Evolutionary conservation across 1,284 basidiomycete genomes (phyloP).

Genomic region (Sutorius eximius): DNA sequence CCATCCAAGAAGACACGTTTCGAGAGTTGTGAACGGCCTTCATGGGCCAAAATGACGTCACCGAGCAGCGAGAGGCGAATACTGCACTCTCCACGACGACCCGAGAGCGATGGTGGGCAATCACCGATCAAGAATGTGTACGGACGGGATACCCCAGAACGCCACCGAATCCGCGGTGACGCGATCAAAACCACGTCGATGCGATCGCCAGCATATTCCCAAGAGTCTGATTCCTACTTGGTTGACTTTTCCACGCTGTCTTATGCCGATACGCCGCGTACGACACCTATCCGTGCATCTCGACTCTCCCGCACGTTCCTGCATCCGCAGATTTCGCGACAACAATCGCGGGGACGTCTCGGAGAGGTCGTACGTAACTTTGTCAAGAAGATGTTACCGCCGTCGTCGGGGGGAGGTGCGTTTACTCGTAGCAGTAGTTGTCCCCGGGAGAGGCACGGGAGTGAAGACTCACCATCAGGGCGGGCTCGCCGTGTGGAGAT

Average conservation of each 20-base stretch:
- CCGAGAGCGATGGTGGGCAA: background rate
- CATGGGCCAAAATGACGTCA: background rate
- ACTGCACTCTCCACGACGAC: background rate
- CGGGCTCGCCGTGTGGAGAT: background rate
- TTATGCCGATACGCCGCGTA: background rate
- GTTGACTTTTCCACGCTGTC: slow-evolving; percentile 17
- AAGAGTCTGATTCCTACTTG: slow-evolving; percentile 7
- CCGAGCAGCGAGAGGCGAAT: background rate
- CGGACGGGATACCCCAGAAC: background rate
- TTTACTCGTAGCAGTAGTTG: background rate
- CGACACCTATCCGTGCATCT: background rate
- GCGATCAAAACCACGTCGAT: background rate
- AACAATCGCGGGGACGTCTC: slow-evolving; percentile 15
- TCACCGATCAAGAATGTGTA: background rate
- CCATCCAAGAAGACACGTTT: background rate
- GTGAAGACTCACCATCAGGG: background rate
- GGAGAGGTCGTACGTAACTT: slow-evolving; percentile 26
- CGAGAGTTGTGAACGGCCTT: background rate
- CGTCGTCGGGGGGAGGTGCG: slow-evolving; percentile 2
- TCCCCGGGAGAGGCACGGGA: background rate
- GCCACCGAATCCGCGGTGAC: background rate
- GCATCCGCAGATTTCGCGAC: background rate
- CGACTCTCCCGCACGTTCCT: background rate
- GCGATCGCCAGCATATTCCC: slow-evolving; percentile 4
- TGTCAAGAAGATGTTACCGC: slow-evolving; percentile 24